Conservation (phyloP, 2,329 filamentous ascomycete genomes). For the Sclerotinia nivalis region DNA sequence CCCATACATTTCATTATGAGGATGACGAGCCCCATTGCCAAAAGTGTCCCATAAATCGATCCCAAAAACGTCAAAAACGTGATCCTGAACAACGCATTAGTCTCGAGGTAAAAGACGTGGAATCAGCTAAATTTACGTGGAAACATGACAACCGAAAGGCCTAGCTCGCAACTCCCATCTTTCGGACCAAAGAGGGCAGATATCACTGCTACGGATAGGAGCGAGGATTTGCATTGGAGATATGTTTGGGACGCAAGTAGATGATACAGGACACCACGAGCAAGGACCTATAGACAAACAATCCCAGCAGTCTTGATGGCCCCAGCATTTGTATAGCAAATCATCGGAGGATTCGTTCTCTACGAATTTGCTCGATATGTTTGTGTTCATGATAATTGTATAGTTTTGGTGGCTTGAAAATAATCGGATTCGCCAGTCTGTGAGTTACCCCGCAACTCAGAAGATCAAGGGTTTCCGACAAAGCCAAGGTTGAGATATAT, state of each 20-base stretch:
- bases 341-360: background rate
- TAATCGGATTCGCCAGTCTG: background rate
- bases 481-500: background rate
- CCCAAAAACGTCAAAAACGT: conserved; percentile 44
- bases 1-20: background rate
- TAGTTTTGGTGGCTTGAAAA: background rate
- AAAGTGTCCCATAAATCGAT: conserved; percentile 40
- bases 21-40: conserved; percentile 28
- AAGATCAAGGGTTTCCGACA: background rate
- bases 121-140: conserved; percentile 35
- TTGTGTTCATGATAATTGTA: background rate
- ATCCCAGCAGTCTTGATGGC: conserved; percentile 49
- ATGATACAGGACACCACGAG: conserved; percentile 42
- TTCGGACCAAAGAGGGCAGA: conserved; percentile 55
- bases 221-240: conserved; percentile 50
- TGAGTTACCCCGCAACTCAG: background rate
- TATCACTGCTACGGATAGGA: conserved; percentile 51
- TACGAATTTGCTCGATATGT: background rate
- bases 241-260: conserved; percentile 56
- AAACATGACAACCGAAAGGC: conserved; percentile 47
- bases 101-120: background rate
- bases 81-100: conserved; percentile 32
- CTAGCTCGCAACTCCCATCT: conserved; percentile 47
- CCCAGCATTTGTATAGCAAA: conserved; percentile 43
- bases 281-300: conserved; percentile 46